Base-by-base conservation (phyloP, 805 yeast genomes). In the Maudiozyma pseudohumilis region DNA sequence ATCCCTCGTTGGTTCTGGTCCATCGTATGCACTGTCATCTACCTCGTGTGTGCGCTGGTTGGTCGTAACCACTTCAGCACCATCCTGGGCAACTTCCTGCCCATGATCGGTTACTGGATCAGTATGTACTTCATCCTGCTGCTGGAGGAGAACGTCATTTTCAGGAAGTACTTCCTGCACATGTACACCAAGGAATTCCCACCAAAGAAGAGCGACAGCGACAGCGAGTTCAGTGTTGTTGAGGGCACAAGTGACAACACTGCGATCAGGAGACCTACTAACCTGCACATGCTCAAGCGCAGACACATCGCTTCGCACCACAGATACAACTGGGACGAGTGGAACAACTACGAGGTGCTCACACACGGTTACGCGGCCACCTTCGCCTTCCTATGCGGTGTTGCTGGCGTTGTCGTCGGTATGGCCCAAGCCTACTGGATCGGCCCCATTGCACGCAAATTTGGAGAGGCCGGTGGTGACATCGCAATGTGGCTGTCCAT, bases 21-120 rank as follows among this genome's bases (percentile, higher is more conserved):
- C 1, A 60, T 83, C 31, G 56, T 72, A 4, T 69, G 80, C 18
- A 79, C 86, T 11, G 70, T 66, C 1, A 61, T 81, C 17, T 81
- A 78, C 50, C 64, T 82, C 43, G 74, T 80, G 3, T 72, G 85
- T 54, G 78, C 94, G 1, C 61, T 84, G 41, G 88, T 73, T 17
- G 95, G 95, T 9, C 69, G 80, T 48, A 63, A 79, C 53, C 77
- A 78, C 48, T 80, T 86, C 54, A 67, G 84, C 40, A 67, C 75
- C 3, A 83, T 86, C 42, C 63, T 85, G 47, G 76, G 85, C 9
- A 85, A 85, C 51, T 85, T 85, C 60, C 64, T 85, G 50, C 95
- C 95, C 8, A 85, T 85, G 95, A 72, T 85, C 41, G 94, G 94
- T 2, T 85, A 85, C 61, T 85, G 95, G 95, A 74, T 83, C 39